Evolutionary conservation across 2,329 filamentous ascomycete genomes (phyloP).

Genomic region (Hortaea werneckii): DNA sequence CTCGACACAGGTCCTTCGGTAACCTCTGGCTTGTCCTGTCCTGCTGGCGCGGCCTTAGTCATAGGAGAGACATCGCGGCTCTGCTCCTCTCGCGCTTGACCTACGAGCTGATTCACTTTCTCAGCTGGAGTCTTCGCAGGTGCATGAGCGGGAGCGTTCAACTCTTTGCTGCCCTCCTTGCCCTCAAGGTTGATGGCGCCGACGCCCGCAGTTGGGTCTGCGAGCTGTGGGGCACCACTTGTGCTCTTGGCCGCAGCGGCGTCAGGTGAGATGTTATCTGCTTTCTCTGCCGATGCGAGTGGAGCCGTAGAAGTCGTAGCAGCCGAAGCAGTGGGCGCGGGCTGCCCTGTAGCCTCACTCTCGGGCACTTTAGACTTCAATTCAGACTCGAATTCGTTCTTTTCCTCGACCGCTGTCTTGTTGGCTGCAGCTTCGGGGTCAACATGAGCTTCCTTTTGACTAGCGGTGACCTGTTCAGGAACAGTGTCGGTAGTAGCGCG

Average conservation of each 20-base stretch:
- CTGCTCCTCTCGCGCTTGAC: conserved; percentile 11
- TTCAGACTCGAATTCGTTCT: conserved; percentile 64
- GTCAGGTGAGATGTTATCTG: not conserved
- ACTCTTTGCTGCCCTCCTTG: conserved; percentile 11
- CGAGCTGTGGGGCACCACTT: conserved; percentile 21
- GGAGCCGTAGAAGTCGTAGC: conserved; percentile 27
- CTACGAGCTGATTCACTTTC: not conserved
- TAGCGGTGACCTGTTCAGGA: conserved; percentile 20
- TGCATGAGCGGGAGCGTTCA: conserved; percentile 28
- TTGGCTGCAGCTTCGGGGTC: conserved; percentile 63
- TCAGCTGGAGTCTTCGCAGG: conserved; percentile 9
- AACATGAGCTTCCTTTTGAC: conserved; percentile 26
- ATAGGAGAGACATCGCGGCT: conserved; percentile 34
- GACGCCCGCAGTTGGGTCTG: conserved; percentile 16
- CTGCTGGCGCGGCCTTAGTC: conserved; percentile 26
- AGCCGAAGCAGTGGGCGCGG: conserved; percentile 23
- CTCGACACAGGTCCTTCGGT: conserved; percentile 31
- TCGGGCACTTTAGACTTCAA: conserved; percentile 51
- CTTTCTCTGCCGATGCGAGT: not conserved
- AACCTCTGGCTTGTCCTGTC: conserved; percentile 29
- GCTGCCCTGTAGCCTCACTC: conserved; percentile 26
- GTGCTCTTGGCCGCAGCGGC: conserved; percentile 5
- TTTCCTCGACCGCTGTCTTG: conserved; percentile 60
- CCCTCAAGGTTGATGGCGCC: conserved; percentile 18
- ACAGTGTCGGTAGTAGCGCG: not conserved